phyloP scores from a whole-genome alignment of 179 eudicot genomes.

The Heliamphora pulchella region DNA sequence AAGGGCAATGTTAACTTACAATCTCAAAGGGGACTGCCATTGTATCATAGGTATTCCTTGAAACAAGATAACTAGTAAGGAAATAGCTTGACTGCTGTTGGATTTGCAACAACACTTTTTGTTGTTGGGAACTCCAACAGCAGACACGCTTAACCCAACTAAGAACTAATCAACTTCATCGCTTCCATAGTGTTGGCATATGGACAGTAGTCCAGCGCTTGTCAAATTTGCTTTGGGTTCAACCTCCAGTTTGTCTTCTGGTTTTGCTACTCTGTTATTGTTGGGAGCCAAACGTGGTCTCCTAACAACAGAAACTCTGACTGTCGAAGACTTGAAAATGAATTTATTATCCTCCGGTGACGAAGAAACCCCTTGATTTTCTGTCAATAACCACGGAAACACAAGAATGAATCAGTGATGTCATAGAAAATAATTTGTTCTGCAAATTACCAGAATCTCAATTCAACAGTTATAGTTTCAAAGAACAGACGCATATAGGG shows the following conservation, averaged over 20 bases:
- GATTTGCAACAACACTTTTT: too few relatives aligned
- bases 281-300: constrained; percentile 20
- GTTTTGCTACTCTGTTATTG: neutral
- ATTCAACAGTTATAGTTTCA: neutral
- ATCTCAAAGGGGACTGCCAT: neutral
- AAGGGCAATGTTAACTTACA: too few relatives aligned
- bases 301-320: constrained; percentile 33
- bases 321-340: constrained; percentile 28
- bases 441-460: neutral
- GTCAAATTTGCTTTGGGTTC: constrained; percentile 9
- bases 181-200: constrained; percentile 43
- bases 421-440: neutral
- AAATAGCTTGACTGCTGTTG: neutral
- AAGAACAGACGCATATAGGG: neutral
- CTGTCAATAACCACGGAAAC: constrained; percentile 24
- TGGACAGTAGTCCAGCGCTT: constrained; percentile 33
- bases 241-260: constrained; percentile 13
- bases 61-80: neutral
- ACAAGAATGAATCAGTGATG: neutral
- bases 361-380: constrained; percentile 12
- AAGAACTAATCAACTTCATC: constrained; percentile 39
- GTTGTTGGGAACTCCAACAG: too few relatives aligned
- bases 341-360: constrained; percentile 12
- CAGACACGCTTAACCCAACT: neutral
- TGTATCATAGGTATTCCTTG: neutral